Base-by-base conservation (phyloP, 2,329 filamentous ascomycete species). In the Aspergillus calidoustus region DNA sequence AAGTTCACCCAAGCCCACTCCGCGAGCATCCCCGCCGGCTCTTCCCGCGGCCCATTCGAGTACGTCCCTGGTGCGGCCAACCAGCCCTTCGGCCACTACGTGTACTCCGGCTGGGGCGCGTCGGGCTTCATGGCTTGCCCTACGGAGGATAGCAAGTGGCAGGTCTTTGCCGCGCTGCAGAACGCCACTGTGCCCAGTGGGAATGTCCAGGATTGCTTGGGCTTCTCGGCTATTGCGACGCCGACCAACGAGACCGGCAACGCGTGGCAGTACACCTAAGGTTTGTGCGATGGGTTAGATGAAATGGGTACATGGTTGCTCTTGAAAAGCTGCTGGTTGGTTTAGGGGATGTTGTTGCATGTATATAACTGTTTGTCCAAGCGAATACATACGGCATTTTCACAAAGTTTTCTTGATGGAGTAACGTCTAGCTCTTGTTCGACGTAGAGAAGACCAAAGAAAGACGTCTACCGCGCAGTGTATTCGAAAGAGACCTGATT, bases 1-100 rank as follows among this genome's bases (percentile, higher is more conserved):
- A 80, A 80, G 61, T 90, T 85, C 76, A 86, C 86, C 0, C 69
- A 74, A 46, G 81, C 87, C 0, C 86, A 89, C 76, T 87, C 86
- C 0, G 75, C 73, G 2, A 76, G 69, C 59, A 82, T 83, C 5
- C 86, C 87, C 0, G 64, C 74, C 0, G 86, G 85, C 9, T 82
- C 85, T 7, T 72, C 81, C 43, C 57, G 76, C 17, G 82, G 81
- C 1, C 82, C 83, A 28, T 88, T 88, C 76, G 71, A 63, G 9
- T 79, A 77, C 68, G 69, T 66, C 47, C 63, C 71, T 43, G 72
- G 68, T 30, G 46, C 68, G 44, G 62, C 71, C 47, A 71, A 67
- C 38, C 43, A 68, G 22, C 63, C 71, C 17, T 71, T 67, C 59
- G 61, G 70, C 19, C 68, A 73, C 54, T 76, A 75, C 62, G 69